Evolutionary conservation across 768 basidiomycete species (phyloP), one percentile per base, ranked within the genome.

Genomic region (Kwoniella botswanensis): DNA sequence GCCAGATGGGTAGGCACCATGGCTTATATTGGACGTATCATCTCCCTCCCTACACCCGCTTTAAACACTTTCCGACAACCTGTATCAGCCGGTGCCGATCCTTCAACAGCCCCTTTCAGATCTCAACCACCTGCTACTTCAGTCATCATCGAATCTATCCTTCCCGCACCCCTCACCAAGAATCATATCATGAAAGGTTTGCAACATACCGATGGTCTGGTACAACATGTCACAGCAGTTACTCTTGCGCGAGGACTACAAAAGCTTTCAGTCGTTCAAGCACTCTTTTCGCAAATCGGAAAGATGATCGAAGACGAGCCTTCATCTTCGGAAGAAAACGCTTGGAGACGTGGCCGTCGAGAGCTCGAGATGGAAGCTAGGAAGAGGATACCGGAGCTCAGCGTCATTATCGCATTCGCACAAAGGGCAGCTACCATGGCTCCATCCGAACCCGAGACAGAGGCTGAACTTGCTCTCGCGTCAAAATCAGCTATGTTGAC

Each of bases 171-270:
- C 55, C 85, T 91, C 65, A 89, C 88, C 54, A 93, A 92, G 79
- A 82, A 83, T 0, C 87, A 92, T 76, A 86, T 97, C 69, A 90
- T 93, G 41, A 93, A 92, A 76, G 94, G 93, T 0, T 85, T 98
- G 0, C 89, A 92, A 71, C 88, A 90, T 2, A 46, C 88, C 6
- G 89, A 90, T 10, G 87, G 87, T 0, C 87, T 98, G 2, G 93
- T 98, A 0, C 93, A 92, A 75, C 93, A 95, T 75, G 91, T 91
- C 74, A 91, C 91, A 0, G 93, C 93, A 0, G 85, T 94, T 4
- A 89, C 90, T 0, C 86, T 98, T 4, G 88, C 88, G 1, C 90
- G 92, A 72, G 92, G 89, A 73, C 84, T 98, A 2, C 82, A 86
- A 35, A 98, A 98, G 82, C 90, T 90, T 55, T 85, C 87, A 0